Conservation (phyloP, 148 eudicot genomes). For the Chenopodium album region DNA sequence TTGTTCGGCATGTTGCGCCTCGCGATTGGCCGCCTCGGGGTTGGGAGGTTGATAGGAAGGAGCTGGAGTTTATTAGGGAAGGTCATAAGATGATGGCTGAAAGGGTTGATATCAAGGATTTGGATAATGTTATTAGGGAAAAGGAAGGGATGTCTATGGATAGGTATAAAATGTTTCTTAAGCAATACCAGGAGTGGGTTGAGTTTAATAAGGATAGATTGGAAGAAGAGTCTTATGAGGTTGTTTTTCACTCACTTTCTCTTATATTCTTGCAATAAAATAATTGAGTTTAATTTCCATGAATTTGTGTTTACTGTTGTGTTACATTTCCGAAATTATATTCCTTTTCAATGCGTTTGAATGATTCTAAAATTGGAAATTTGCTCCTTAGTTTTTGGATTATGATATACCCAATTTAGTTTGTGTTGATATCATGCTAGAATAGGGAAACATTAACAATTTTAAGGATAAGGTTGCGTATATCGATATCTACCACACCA, state of each 20-base stretch:
- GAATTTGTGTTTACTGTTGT: background rate
- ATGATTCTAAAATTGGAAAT: background rate
- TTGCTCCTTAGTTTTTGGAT: background rate
- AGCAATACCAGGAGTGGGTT: constrained; percentile 91
- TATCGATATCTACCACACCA: background rate
- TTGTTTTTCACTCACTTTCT: constrained; percentile 11
- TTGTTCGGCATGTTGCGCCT: constrained; percentile 77
- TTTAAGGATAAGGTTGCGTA: background rate
- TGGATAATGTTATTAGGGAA: constrained; percentile 44
- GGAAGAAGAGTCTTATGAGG: constrained; percentile 93
- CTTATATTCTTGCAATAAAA: background rate
- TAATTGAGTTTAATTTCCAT: background rate
- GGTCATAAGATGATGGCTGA: constrained; percentile 71
- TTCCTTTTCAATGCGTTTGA: background rate
- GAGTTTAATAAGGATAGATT: constrained; percentile 74
- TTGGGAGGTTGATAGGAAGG: constrained; percentile 83
- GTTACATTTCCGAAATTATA: background rate
- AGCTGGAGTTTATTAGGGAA: constrained; percentile 82
- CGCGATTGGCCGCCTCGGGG: constrained; percentile 97
- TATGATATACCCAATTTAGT: no score
- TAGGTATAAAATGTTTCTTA: constrained; percentile 79
- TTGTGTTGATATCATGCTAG: background rate
- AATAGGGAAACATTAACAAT: no score
- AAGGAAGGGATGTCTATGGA: constrained; percentile 69
- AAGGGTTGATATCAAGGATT: constrained; percentile 53